Evolutionary conservation across 371 early-diverging fungal species (phyloP), one percentile per base, ranked within the genome.

Genomic region (Capillidium rhysosporum): DNA sequence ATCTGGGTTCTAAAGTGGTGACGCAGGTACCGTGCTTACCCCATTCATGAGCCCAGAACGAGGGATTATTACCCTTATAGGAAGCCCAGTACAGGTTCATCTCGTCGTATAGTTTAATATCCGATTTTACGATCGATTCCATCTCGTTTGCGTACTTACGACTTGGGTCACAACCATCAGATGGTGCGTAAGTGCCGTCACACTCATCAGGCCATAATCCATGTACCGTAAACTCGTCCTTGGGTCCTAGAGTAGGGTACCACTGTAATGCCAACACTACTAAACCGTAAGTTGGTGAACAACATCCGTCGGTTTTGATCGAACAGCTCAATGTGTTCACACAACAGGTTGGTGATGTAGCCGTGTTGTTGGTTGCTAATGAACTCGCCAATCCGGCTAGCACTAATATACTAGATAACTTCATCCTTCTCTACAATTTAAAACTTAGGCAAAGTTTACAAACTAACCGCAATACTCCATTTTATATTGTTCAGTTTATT

Each of bases 171-270:
- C 89, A 89, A 10, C 89, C 89, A 43, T 31, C 59, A 38, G 55
- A 18, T 4, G 79, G 79, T 23, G 71, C 70, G 39, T 70, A 72
- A 29, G 67, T 67, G 56, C 85, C 85, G 16, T 60, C 28, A 46
- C 61, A 83, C 28, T 71, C 67, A 59, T 79, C 84, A 14, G 89
- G 85, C 88, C 88, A 85, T 46, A 87, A 65, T 5, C 88, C 88
- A 56, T 86, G 86, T 21, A 82, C 60, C n/a, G 79, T 78, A 52
- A 74, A 75, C 46, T 66, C 64, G 31, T 75, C 61, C 20, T 54
- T 28, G 12, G 75, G 73, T 12, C 78, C 78, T 46, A 60, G 61
- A 38, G 65, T 63, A 0, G 61, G 26, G 56, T 67, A 64, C 77
- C 77, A 76, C 56, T 68, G 63, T 49, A 70, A 64, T 12, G 75